Evolutionary conservation across 2,329 filamentous ascomycete species (phyloP).

Genomic region (Phaeosphaeria sp.): DNA sequence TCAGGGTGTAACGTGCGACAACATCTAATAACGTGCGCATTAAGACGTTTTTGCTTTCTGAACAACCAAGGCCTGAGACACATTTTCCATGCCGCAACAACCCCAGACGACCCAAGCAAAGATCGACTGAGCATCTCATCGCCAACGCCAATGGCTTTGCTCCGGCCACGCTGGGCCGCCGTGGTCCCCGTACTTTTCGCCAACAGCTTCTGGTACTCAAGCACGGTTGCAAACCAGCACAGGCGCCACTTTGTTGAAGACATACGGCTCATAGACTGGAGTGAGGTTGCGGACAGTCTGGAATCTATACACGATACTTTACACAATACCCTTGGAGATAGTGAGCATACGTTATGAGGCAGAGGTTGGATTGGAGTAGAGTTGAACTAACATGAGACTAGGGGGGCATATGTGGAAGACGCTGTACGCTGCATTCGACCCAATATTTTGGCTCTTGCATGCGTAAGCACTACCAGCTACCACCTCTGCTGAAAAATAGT

Average conservation of each 20-base stretch:
- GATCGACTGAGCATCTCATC: neutral
- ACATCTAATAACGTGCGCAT: neutral
- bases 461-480: slow-evolving; percentile 32
- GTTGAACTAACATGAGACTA: neutral
- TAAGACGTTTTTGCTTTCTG: neutral
- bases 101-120: neutral
- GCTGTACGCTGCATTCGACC: slow-evolving; percentile 80
- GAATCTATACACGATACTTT: slow-evolving; percentile 39
- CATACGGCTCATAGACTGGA: neutral
- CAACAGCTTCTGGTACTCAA: neutral
- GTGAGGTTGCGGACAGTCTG: slow-evolving; percentile 22
- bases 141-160: neutral
- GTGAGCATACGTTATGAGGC: neutral
- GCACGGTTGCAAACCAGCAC: neutral
- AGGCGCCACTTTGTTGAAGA: neutral
- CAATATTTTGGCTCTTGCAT: slow-evolving; percentile 80
- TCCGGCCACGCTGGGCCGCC: neutral
- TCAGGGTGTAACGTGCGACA: neutral
- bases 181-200: neutral
- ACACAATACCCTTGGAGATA: slow-evolving; percentile 30
- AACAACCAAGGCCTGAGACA: neutral
- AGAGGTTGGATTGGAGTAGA: neutral
- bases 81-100: neutral
- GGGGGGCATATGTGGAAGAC: slow-evolving; percentile 59
- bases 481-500: too few relatives aligned